Base-by-base conservation (phyloP, 441 rosid genomes). In the Pelargonium cotyledonis region DNA sequence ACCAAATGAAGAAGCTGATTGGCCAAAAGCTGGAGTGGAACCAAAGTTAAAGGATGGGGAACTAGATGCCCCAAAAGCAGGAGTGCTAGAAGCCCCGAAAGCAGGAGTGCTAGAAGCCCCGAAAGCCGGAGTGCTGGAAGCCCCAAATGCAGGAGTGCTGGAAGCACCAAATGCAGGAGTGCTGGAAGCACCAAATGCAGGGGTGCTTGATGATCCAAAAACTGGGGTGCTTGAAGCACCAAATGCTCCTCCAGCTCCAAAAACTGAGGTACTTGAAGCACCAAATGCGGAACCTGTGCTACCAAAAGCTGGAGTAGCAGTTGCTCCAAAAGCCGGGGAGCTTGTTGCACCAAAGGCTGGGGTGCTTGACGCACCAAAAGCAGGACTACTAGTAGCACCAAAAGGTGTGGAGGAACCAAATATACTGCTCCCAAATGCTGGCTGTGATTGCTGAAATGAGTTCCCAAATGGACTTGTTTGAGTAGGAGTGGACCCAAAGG, bases 381-480 rank as follows among this genome's bases (percentile, higher is more conserved):
- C 79, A 2, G 92, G 86, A 0, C 78, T 73, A 16, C 78, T 83
- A 0, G 88, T 29, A 5, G 83, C 76, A 0, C 87, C 90, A 81
- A 89, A 91, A 63, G 93, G 85, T 49, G 92, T 38, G 18, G 91
- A 75, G 65, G 94, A 80, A 72, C 94, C 94, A 80, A 95, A 92
- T 63, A 82, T 63, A 73, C 78, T 77, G 80, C 77, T 79, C 21
- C 93, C 95, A 80, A 91, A 94, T 41, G 85, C 89, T 74, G 95
- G 85, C 78, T 94, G 97, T 68, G 97, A 83, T 77, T 85, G 96
- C 73, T 82, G 98, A 75, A 80, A 73, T 68, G 94, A 78, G 81
- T 81, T 82, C 82, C 96, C 97, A 29, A 93, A 91, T 43, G 90
- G 91, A 79, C 84, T 86, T 49, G 94, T 57, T 68, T 81, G 96